Evolutionary conservation across 306 rosid species (phyloP).

Genomic region (Castanea crenata): DNA sequence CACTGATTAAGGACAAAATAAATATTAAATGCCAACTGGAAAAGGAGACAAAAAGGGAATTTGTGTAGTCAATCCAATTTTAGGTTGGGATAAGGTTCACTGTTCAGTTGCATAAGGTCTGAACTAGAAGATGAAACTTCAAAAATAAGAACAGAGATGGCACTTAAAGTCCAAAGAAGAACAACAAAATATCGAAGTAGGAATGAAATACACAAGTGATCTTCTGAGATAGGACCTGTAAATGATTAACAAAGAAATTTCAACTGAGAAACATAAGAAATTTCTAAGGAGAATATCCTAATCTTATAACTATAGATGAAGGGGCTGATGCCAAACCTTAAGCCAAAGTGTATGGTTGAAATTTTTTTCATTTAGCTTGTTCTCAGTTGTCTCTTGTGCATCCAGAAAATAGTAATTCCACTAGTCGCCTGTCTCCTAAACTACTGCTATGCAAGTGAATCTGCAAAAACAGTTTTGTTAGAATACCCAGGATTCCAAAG

Average conservation of each 20-base stretch:
- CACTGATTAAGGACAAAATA: not conserved
- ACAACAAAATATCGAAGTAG: not conserved
- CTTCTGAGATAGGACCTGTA: too few species aligned
- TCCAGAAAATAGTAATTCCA: too few species aligned
- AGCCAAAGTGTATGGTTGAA: too few species aligned
- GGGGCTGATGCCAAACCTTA: too few species aligned
- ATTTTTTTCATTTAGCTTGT: too few species aligned
- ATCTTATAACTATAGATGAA: too few species aligned
- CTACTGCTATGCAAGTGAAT: not conserved
- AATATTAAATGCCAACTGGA: not conserved
- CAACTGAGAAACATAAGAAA: too few species aligned
- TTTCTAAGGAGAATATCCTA: too few species aligned
- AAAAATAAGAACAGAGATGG: not conserved
- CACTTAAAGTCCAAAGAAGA: not conserved
- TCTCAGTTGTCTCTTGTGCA: too few species aligned
- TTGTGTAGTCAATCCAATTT: not conserved
- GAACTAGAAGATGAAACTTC: not conserved
- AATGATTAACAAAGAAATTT: too few species aligned
- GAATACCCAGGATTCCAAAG: not conserved
- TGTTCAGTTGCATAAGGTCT: not conserved
- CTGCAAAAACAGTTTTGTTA: not conserved
- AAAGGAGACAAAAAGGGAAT: not conserved
- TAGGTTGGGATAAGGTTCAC: slow-evolving; percentile 1
- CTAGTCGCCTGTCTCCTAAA: not conserved
- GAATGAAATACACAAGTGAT: too few species aligned